phyloP scores from a whole-genome alignment of 345 rosid genomes.

The Erysimum cheiranthoides region DNA sequence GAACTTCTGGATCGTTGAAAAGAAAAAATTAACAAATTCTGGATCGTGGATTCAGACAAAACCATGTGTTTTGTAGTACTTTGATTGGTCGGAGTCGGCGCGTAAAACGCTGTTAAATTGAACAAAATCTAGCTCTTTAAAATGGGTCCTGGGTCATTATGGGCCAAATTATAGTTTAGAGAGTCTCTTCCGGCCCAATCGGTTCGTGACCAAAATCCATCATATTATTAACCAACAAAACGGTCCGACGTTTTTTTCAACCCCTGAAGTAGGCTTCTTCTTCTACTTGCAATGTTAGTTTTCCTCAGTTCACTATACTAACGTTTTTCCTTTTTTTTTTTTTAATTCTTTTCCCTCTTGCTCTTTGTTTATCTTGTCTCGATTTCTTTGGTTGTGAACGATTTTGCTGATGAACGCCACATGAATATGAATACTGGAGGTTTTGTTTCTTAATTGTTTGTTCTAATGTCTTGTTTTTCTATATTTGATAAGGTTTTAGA shows the following conservation, averaged over 20 bases:
- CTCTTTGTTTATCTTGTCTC: no score
- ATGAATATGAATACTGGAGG: not conserved
- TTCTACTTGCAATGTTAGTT: not conserved
- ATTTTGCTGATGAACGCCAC: not conserved
- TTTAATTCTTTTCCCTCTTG: no score
- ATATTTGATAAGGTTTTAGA: no score
- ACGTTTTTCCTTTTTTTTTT: not conserved
- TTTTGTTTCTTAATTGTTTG: not conserved
- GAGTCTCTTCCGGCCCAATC: not conserved
- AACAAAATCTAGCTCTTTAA: constrained; percentile 9
- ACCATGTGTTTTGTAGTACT: constrained; percentile 21
- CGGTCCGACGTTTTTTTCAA: not conserved
- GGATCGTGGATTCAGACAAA: constrained; percentile 33
- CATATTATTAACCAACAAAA: not conserved
- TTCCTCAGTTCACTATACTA: not conserved
- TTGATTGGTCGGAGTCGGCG: not conserved
- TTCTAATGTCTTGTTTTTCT: not conserved
- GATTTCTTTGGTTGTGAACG: no score
- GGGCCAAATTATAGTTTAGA: not conserved
- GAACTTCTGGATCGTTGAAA: constrained; percentile 22
- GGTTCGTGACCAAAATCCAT: not conserved
- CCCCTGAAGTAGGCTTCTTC: no score
- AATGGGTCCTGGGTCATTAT: not conserved
- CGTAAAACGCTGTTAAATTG: constrained; percentile 3
- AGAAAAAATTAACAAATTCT: constrained; percentile 17